phyloP scores from a whole-genome alignment of 805 yeast species.

The Kurtzmaniella cleridarum region DNA sequence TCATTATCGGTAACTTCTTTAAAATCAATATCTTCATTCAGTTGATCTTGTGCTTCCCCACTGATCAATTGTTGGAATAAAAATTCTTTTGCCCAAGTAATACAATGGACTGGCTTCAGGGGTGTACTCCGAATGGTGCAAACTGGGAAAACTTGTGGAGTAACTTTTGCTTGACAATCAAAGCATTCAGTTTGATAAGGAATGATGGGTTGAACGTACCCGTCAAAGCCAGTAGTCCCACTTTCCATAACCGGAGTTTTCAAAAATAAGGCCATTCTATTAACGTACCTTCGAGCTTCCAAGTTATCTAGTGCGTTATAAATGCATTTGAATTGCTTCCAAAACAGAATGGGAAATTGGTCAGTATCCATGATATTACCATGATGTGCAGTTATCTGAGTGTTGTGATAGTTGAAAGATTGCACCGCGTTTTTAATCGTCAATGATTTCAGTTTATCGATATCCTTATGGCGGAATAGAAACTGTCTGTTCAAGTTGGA shows the following conservation, averaged over 20 bases:
- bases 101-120: slow-evolving; percentile 90
- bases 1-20: slow-evolving; percentile 54
- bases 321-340: slow-evolving; percentile 64
- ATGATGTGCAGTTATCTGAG: slow-evolving; percentile 71
- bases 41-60: slow-evolving; percentile 29
- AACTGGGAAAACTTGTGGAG: slow-evolving; percentile 89
- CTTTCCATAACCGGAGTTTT: slow-evolving; percentile 79
- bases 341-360: slow-evolving; percentile 70
- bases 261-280: slow-evolving; percentile 70
- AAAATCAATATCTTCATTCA: slow-evolving; percentile 23
- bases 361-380: slow-evolving; percentile 81
- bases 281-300: slow-evolving; percentile 88
- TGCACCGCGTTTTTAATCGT: slow-evolving; percentile 84
- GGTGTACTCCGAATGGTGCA: slow-evolving; percentile 98
- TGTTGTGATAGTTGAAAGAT: slow-evolving; percentile 52
- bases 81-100: slow-evolving; percentile 96
- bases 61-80: slow-evolving; percentile 77
- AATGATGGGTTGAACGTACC: slow-evolving; percentile 88
- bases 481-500: slow-evolving; percentile 93
- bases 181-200: slow-evolving; percentile 86
- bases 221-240: slow-evolving; percentile 93
- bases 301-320: slow-evolving; percentile 93
- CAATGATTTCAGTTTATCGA: slow-evolving; percentile 78
- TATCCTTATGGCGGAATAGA: slow-evolving; percentile 82
- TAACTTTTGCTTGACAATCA: slow-evolving; percentile 81